Evolutionary conservation across 169 alveolate species (phyloP).

Genomic region (Cryptosporidium muris): DNA sequence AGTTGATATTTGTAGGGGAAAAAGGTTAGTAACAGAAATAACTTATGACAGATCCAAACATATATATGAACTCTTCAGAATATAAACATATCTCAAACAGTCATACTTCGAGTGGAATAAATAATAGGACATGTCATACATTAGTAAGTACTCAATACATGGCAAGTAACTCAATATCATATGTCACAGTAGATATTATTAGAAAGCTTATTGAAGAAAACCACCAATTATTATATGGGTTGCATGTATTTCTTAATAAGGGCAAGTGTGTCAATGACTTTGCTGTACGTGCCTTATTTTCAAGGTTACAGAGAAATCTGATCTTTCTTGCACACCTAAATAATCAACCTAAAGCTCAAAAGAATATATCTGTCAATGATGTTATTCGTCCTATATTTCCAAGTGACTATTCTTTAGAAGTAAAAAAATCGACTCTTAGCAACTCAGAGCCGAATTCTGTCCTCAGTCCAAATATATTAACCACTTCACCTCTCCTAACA

Average conservation of each 20-base stretch:
- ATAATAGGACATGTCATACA: no score
- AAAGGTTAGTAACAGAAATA: no score
- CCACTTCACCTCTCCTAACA: slow-evolving; percentile 21
- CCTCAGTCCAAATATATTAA: slow-evolving; percentile 12
- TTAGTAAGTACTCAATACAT: no score
- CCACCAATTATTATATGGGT: slow-evolving; percentile 34
- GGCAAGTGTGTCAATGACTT: slow-evolving; percentile 3
- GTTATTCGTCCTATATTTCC: slow-evolving; percentile 29
- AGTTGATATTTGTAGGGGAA: no score
- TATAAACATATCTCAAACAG: no score
- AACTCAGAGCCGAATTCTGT: slow-evolving; percentile 1
- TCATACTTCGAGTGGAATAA: no score
- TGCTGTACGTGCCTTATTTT: slow-evolving; percentile 1
- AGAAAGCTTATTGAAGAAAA: slow-evolving; percentile 29
- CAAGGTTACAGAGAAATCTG: slow-evolving; percentile 54
- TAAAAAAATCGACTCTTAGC: slow-evolving; percentile 1
- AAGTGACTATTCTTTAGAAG: slow-evolving; percentile 41
- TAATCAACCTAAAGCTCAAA: slow-evolving; percentile 65
- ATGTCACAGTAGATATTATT: slow-evolving; percentile 24
- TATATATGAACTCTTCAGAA: no score
- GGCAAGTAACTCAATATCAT: background rate
- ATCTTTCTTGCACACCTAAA: slow-evolving; percentile 47
- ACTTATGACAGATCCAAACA: no score
- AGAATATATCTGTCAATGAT: slow-evolving; percentile 10
- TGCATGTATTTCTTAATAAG: slow-evolving; percentile 9